Percentiles rank a stretch among this genome's conserved stretches.
phyloP scores from a whole-genome alignment of 148 eudicot genomes.

The Beta vulgaris region DNA sequence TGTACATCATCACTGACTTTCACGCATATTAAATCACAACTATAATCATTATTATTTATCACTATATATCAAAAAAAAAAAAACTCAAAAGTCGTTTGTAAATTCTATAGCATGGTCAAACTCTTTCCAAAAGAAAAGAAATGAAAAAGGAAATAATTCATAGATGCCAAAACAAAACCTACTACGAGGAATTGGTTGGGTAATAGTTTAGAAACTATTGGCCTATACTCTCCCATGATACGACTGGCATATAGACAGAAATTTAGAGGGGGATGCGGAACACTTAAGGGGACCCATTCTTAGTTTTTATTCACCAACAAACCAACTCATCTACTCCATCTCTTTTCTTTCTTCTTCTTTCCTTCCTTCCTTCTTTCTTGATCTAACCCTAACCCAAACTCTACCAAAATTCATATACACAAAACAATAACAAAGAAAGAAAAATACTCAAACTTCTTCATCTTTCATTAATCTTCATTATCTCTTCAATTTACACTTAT shows the following conservation, averaged over 20 bases:
- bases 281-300: not conserved
- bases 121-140: too few species aligned
- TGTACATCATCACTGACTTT: too few species aligned
- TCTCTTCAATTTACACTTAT: not conserved
- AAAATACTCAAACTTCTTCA: not conserved
- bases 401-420: not conserved
- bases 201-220: constrained; percentile 3
- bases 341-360: not conserved
- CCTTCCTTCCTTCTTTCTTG: not conserved
- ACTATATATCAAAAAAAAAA: too few species aligned
- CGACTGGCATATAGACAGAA: constrained; percentile 13
- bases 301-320: constrained; percentile 3
- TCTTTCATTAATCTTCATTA: not conserved
- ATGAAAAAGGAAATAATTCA: too few species aligned
- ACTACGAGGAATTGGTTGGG: not conserved
- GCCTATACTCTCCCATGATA: constrained; percentile 3
- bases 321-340: not conserved
- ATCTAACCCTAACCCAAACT: constrained; percentile 38
- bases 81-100: too few species aligned
- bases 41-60: too few species aligned
- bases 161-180: too few species aligned
- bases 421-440: not conserved
- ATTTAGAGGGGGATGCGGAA: constrained; percentile 1
- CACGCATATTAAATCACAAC: too few species aligned
- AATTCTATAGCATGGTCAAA: too few species aligned